Evolutionary conservation across 2,329 filamentous ascomycete species (phyloP).

Genomic region (Fusarium pseudograminearum): DNA sequence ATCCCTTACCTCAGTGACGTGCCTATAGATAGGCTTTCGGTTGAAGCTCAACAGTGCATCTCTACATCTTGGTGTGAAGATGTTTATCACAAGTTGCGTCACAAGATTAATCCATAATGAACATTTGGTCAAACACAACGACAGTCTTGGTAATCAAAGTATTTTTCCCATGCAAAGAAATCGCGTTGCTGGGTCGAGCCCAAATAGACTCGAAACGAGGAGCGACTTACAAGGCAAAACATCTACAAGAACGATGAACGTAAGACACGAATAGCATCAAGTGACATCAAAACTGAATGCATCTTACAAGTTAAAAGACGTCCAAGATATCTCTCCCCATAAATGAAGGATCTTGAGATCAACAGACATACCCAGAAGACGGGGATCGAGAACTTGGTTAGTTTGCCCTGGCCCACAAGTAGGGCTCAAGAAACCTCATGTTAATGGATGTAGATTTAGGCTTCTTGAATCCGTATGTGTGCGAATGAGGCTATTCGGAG

Average conservation of each 20-base stretch:
- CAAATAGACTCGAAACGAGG: not conserved
- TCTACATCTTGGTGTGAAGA: not conserved
- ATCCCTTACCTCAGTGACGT: not conserved
- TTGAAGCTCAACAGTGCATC: not conserved
- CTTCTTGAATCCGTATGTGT: not conserved
- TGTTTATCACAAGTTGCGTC: not conserved
- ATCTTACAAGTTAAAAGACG: not conserved
- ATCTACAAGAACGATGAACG: not conserved
- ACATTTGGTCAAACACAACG: not conserved
- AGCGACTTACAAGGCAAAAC: not conserved
- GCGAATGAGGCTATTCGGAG: slow-evolving; percentile 6
- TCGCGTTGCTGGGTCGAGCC: no score
- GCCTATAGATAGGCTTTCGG: not conserved
- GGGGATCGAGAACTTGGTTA: slow-evolving; percentile 7
- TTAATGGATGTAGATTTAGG: not conserved
- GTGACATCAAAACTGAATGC: not conserved
- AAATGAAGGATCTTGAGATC: not conserved
- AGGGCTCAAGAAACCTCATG: slow-evolving; percentile 6
- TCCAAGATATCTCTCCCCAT: not conserved
- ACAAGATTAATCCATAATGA: not conserved
- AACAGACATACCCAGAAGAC: not conserved
- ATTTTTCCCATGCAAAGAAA: not conserved
- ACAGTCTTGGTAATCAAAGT: not conserved
- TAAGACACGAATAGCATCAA: not conserved
- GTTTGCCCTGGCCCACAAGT: slow-evolving; percentile 10